Percentiles rank a stretch among this genome's conserved stretches.
Evolutionary conservation across 129 eudicot species (phyloP).

Genomic region (Helichrysum umbraculigerum): DNA sequence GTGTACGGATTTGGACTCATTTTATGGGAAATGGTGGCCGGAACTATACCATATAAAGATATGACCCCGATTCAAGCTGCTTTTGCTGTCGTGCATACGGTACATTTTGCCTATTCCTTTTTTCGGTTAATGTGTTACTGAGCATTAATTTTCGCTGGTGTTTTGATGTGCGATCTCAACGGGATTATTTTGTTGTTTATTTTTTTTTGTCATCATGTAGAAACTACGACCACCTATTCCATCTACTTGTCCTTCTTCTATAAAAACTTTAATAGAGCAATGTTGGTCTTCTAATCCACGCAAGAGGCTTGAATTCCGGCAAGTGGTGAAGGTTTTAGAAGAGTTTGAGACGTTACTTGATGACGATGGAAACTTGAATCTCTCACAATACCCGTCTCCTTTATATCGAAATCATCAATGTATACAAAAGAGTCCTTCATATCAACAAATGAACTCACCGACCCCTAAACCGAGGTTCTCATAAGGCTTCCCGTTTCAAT

Average conservation of each 20-base stretch:
- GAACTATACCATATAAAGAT: constrained; percentile 83
- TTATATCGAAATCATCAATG: constrained; percentile 72
- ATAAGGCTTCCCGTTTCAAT: constrained; percentile 46
- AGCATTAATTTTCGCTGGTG: background rate
- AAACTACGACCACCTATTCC: constrained; percentile 78
- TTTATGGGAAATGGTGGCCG: constrained; percentile 88
- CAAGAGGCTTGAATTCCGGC: constrained; percentile 88
- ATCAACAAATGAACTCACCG: constrained; percentile 37
- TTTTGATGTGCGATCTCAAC: too few species aligned
- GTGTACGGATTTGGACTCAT: constrained; percentile 90
- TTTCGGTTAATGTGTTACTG: background rate
- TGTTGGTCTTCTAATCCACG: constrained; percentile 83
- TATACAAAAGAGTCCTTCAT: constrained; percentile 63
- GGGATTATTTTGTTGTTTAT: too few species aligned
- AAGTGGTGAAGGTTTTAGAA: constrained; percentile 78
- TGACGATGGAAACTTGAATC: constrained; percentile 66
- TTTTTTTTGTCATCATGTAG: constrained; percentile 39
- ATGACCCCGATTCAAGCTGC: constrained; percentile 93
- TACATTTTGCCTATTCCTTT: constrained; percentile 17
- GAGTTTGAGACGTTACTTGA: constrained; percentile 69
- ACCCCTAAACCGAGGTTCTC: constrained; percentile 70
- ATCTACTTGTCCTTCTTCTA: constrained; percentile 56
- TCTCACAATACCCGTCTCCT: constrained; percentile 45
- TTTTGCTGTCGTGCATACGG: constrained; percentile 92
- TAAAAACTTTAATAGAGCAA: constrained; percentile 82